These are phyloP conservation scores for Hydnomerulius pinastri DNA, from an alignment of 768 basidiomycete genomes.

Conservation along the genomic window DNA sequence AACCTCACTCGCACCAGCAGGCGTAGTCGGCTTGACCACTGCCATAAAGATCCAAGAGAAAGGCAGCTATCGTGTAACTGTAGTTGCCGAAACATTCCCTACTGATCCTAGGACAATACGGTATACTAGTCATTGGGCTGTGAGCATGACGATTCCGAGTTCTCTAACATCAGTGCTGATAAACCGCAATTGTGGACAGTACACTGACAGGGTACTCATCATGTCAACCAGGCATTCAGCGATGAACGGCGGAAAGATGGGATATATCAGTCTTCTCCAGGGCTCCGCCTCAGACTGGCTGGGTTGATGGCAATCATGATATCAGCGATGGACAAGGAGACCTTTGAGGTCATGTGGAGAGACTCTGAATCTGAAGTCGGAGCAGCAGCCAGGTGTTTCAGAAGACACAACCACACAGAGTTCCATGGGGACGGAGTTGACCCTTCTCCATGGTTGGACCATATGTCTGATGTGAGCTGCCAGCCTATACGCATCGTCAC, in stretches of 20 bases:
- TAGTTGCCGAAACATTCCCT: slow-evolving; percentile 69
- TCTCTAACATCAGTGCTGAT: background rate
- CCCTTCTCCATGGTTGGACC: slow-evolving; percentile 32
- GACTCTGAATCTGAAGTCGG: slow-evolving; percentile 53
- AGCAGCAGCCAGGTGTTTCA: slow-evolving; percentile 60
- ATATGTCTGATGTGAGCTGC: slow-evolving; percentile 53
- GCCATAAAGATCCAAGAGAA: slow-evolving; percentile 66
- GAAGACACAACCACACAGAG: slow-evolving; percentile 58
- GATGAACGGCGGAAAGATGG: slow-evolving; percentile 55
- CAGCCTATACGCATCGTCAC: too few species aligned
- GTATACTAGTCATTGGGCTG: slow-evolving; percentile 81
- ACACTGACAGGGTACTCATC: slow-evolving; percentile 66
- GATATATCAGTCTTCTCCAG: background rate
- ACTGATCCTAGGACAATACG: slow-evolving; percentile 65
- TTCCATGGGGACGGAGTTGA: slow-evolving; percentile 44
- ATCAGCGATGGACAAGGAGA: slow-evolving; percentile 64
- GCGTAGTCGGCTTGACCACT: slow-evolving; percentile 74
- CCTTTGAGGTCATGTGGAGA: slow-evolving; percentile 70
- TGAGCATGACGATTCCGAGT: slow-evolving; percentile 34
- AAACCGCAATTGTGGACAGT: too few species aligned
- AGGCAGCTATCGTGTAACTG: slow-evolving; percentile 58
- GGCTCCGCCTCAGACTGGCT: too few species aligned
- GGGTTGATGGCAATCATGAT: background rate
- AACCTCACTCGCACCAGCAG: slow-evolving; percentile 35
- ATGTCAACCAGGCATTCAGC: slow-evolving; percentile 58